phyloP scores from a whole-genome alignment of 306 rosid species.

The Rosa rugosa region DNA sequence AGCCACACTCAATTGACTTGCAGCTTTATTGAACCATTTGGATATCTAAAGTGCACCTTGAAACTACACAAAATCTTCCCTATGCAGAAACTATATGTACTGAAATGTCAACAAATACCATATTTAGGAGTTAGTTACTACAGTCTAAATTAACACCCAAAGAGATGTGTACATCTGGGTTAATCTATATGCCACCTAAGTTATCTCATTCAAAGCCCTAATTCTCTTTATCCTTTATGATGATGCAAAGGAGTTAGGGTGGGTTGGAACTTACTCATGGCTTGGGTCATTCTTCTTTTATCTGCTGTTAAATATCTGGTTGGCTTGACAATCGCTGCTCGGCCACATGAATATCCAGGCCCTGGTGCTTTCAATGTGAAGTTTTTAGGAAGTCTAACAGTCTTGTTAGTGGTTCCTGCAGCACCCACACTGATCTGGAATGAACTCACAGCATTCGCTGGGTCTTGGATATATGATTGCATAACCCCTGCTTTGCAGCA shows the following conservation, averaged over 20 bases:
- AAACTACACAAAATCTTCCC: neutral
- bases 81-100: neutral
- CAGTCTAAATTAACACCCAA: neutral
- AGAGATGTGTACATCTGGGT: neutral
- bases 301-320: slow-evolving; percentile 61
- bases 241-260: neutral
- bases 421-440: slow-evolving; percentile 91
- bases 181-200: neutral
- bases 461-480: slow-evolving; percentile 82
- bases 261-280: slow-evolving; percentile 66
- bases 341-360: slow-evolving; percentile 86
- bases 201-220: neutral
- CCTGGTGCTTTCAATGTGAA: slow-evolving; percentile 86
- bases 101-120: neutral
- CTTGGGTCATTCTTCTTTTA: slow-evolving; percentile 85
- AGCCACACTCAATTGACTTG: neutral
- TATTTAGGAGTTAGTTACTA: neutral
- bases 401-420: slow-evolving; percentile 92
- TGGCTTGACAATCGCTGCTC: slow-evolving; percentile 66
- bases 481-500: slow-evolving; percentile 95
- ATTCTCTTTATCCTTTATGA: neutral
- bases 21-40: neutral
- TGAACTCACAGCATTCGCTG: slow-evolving; percentile 65
- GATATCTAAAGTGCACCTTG: neutral
- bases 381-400: slow-evolving; percentile 74